A percentile compares a stretch with the other conserved stretches of the same genome.
phyloP scores from a whole-genome alignment of 768 basidiomycete species.

The Boletus rubroflammeus region DNA sequence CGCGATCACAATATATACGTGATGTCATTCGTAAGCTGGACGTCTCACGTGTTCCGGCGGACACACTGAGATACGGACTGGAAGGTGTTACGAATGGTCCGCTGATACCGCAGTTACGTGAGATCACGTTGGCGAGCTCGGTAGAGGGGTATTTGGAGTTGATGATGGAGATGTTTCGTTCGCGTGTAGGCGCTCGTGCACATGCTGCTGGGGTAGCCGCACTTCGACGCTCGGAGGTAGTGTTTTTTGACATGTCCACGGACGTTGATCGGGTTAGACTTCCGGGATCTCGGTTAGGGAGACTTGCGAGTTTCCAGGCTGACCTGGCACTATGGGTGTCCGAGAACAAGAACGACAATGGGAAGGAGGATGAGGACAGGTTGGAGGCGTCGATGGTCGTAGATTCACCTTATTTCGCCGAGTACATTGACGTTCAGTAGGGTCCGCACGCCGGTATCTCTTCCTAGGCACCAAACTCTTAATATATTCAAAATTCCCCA shows the following conservation, averaged over 20 bases:
- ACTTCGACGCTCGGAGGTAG: constrained; percentile 6
- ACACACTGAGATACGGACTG: background rate
- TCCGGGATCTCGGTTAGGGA: background rate
- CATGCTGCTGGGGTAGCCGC: background rate
- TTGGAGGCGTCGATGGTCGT: constrained; percentile 8
- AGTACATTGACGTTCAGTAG: constrained; percentile 9
- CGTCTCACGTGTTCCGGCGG: background rate
- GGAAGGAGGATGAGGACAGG: background rate
- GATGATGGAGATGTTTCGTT: constrained; percentile 11
- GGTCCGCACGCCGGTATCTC: no score
- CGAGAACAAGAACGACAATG: background rate
- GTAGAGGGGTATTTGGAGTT: constrained; percentile 4
- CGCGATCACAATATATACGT: constrained; percentile 12
- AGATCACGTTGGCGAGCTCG: constrained; percentile 18
- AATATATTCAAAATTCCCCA: background rate
- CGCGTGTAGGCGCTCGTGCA: constrained; percentile 3
- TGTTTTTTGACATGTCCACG: constrained; percentile 10
- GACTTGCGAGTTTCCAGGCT: background rate
- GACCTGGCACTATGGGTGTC: background rate
- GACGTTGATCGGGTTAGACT: background rate
- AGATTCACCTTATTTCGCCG: constrained; percentile 6
- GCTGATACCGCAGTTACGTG: constrained; percentile 9
- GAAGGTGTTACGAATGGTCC: background rate
- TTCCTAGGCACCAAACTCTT: background rate
- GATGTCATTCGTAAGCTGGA: constrained; percentile 8